Evolutionary conservation across 768 basidiomycete genomes (phyloP), one percentile per base, ranked within the genome.

Genomic region (Boletus subparvulus): DNA sequence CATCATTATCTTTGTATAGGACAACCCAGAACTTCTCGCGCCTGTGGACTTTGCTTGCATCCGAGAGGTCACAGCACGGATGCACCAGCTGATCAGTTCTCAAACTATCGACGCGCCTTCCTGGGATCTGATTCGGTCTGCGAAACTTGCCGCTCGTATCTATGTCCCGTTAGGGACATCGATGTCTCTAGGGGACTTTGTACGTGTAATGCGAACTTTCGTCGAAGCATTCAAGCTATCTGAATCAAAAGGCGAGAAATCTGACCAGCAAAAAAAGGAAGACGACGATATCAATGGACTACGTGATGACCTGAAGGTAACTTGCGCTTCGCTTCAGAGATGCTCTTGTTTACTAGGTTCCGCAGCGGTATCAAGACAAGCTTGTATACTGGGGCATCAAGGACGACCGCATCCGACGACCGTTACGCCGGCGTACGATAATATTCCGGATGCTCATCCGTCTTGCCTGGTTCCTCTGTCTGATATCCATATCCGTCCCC

Each of bases 81-180:
- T 94, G 68, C 83, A 88, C 43, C 76, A 83, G 28, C 77, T 82
- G 52, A 92, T 95, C 61, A 83, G 85, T 57, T 81, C 82, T 28
- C 90, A 90, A 6, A 92, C 90, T 2, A 78, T 92, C 48, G 88
- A 92, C 60, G 87, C 92, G 4, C 94, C 93, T 26, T 88, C 88
- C 6, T 95, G 93, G 91, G 80, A 85, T 60, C 75, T 87, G 35
- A 78, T 92, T 40, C 83, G 91, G 44, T 82, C 80, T 21, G 86
- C 88, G 24, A 91, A 92, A 68, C 78, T 89, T 44, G 89, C 91
- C 4, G 79, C 89, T 17, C 75, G 89, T 28, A 85, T 95, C 45
- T 95, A 95, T 63, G 90, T 85, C 6, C 93, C 93, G 3, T 75
- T 94, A n/a, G 93, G 93, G 41, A 94, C 93, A 14, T 77, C 74